Percentiles rank a stretch among this genome's conserved stretches.
Evolutionary conservation across 2,329 filamentous ascomycete species (phyloP).

Genomic region (Trichoderma koningiopsis): DNA sequence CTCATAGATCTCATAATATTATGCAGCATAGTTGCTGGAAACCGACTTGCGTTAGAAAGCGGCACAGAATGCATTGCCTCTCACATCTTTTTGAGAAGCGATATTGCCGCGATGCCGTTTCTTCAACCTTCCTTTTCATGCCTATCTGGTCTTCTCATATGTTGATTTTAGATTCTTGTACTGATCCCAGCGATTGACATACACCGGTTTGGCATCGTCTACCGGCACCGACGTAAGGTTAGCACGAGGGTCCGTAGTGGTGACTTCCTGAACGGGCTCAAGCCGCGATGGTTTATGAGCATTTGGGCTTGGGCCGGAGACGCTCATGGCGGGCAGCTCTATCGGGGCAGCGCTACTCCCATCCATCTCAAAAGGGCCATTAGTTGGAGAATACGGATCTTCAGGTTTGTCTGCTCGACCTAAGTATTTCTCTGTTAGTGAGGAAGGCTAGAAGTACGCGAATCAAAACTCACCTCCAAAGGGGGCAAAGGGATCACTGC

Average conservation of each 20-base stretch:
- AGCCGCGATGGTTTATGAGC: neutral
- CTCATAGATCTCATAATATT: neutral
- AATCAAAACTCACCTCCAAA: conserved; percentile 46
- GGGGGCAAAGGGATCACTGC: conserved; percentile 45
- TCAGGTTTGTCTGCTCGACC: conserved; percentile 39
- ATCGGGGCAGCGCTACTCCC: conserved; percentile 37
- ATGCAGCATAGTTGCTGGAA: neutral
- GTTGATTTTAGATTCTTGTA: conserved; percentile 27
- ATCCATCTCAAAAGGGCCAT: conserved; percentile 44
- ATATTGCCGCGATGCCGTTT: neutral
- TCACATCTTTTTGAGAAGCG: neutral
- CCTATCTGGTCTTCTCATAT: neutral
- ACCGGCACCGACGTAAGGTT: conserved; percentile 40
- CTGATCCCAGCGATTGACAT: conserved; percentile 45
- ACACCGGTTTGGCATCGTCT: conserved; percentile 36
- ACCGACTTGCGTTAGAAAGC: neutral
- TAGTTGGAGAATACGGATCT: conserved; percentile 34
- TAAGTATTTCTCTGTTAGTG: conserved; percentile 27
- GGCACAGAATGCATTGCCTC: neutral
- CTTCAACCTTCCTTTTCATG: neutral
- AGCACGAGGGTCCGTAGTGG: conserved; percentile 37
- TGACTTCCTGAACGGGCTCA: conserved; percentile 27
- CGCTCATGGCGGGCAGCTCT: conserved; percentile 39
- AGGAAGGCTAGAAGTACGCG: neutral
- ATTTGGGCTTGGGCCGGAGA: conserved; percentile 15